Evolutionary conservation across 2,329 filamentous ascomycete genomes (phyloP).

Genomic region (Podosphaera xanthii): DNA sequence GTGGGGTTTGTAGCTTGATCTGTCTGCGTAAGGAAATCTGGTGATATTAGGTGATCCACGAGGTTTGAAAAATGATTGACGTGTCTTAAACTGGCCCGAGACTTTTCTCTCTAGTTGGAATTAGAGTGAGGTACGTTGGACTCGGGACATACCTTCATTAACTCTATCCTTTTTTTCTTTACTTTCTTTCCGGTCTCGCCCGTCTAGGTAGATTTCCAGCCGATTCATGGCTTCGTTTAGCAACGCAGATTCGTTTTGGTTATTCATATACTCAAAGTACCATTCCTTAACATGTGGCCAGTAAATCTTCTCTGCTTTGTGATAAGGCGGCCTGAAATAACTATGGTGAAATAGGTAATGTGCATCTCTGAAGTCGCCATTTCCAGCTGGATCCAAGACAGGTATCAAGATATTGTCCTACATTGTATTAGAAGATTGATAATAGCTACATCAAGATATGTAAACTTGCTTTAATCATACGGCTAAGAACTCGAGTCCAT

Average conservation of each 20-base stretch:
- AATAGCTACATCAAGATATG: not conserved
- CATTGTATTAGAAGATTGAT: not conserved
- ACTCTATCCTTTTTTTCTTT: not conserved
- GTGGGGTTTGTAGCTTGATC: too few relatives aligned
- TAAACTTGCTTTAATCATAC: not conserved
- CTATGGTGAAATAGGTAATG: not conserved
- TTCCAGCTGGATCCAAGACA: not conserved
- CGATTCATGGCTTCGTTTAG: not conserved
- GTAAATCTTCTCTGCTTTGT: not conserved
- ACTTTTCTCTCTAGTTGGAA: too few relatives aligned
- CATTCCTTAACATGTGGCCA: slow-evolving; percentile 1
- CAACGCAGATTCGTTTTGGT: not conserved
- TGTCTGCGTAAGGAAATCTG: too few relatives aligned
- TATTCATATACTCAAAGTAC: slow-evolving; percentile 1
- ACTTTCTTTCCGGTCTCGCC: not conserved
- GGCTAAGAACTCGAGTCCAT: not conserved
- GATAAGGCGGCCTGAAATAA: not conserved
- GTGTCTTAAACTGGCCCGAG: too few relatives aligned
- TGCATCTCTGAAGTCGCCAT: not conserved
- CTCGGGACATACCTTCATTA: too few relatives aligned
- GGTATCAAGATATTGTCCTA: slow-evolving; percentile 1
- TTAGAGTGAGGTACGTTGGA: too few relatives aligned
- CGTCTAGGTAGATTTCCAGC: not conserved
- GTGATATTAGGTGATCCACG: too few relatives aligned
- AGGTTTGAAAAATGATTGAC: too few relatives aligned